Conservation (phyloP, 768 basidiomycete species). For the Boletus rubroflammeus region DNA sequence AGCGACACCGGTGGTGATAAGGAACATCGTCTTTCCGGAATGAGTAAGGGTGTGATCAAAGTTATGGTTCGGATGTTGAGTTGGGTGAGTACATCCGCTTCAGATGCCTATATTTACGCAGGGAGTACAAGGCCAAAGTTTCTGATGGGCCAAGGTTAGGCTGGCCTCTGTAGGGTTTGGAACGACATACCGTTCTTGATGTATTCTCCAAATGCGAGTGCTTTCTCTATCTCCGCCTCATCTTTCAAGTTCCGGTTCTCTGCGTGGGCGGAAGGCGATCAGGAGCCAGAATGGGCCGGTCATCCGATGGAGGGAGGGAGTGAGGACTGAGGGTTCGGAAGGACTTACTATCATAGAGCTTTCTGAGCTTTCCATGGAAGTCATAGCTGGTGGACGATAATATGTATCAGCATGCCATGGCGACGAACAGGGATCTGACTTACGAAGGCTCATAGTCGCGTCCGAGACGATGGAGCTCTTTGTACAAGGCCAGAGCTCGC, state of each 20-base stretch:
- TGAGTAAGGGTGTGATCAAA: background rate
- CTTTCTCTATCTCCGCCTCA: constrained; percentile 70
- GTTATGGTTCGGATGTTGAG: constrained; percentile 10
- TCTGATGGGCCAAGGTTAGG: constrained; percentile 44
- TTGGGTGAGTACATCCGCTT: constrained; percentile 63
- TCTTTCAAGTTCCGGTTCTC: constrained; percentile 68
- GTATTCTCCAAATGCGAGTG: constrained; percentile 72
- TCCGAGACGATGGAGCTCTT: constrained; percentile 76
- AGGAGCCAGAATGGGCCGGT: background rate
- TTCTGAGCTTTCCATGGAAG: constrained; percentile 69
- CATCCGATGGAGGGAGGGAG: too few species aligned
- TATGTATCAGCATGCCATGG: constrained; percentile 8
- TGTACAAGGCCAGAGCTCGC: constrained; percentile 72
- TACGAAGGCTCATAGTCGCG: constrained; percentile 81
- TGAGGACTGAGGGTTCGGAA: background rate
- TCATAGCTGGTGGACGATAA: constrained; percentile 53
- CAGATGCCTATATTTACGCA: constrained; percentile 80
- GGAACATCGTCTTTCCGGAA: background rate
- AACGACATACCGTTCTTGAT: constrained; percentile 71
- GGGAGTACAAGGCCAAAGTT: constrained; percentile 75
- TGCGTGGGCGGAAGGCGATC: constrained; percentile 23
- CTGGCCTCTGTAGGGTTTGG: too few species aligned
- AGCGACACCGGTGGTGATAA: background rate
- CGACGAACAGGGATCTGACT: constrained; percentile 29
- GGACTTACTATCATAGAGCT: constrained; percentile 67